phyloP scores from a whole-genome alignment of 176 grass and related monocot genomes.

The Urochloa ruziziensis region DNA sequence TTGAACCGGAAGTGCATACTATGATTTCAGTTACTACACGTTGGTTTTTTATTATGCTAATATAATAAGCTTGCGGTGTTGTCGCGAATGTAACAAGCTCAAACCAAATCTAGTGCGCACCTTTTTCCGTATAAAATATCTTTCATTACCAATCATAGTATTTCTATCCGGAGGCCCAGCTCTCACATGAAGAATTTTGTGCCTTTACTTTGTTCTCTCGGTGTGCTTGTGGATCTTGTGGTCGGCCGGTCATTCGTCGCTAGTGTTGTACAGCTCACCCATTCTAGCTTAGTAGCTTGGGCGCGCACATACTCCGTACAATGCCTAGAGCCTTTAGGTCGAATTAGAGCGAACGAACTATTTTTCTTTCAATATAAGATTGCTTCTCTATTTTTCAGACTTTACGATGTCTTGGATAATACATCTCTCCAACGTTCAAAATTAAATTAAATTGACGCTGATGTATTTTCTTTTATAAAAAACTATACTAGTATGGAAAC shows the following conservation, averaged over 20 bases:
- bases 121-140: neutral
- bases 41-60: no score
- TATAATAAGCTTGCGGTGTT: no score
- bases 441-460: neutral
- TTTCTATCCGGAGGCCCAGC: neutral
- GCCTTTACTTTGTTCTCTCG: neutral
- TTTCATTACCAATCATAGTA: slow-evolving; percentile 1
- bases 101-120: neutral
- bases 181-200: neutral
- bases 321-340: neutral
- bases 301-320: neutral
- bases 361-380: neutral
- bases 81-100: no score
- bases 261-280: slow-evolving; percentile 1
- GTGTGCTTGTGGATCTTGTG: neutral
- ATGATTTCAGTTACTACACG: no score
- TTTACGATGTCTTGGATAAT: neutral
- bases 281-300: neutral
- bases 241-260: neutral
- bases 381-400: neutral
- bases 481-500: no score
- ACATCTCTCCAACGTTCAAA: neutral
- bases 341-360: neutral
- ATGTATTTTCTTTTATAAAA: neutral
- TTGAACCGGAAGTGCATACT: no score